These are phyloP conservation scores for Camellia granthamiana DNA, from an alignment of 148 eudicot genomes.

Conservation along the genomic window DNA sequence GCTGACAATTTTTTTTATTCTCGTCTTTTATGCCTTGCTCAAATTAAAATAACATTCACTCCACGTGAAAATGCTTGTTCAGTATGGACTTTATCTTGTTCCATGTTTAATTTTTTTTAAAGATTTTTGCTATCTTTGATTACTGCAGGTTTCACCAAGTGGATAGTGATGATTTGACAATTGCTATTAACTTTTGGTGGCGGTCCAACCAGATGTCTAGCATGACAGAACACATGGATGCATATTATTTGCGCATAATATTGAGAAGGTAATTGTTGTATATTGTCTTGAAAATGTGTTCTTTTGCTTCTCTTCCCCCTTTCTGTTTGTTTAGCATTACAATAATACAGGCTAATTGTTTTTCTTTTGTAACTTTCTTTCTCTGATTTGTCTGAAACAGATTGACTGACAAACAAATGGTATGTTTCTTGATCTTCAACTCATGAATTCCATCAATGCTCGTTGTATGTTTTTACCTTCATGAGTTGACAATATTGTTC, in stretches of 20 bases:
- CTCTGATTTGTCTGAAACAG: conserved; percentile 34
- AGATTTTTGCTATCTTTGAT: conserved; percentile 13
- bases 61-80: conserved; percentile 1
- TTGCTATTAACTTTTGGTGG: conserved; percentile 98
- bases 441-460: background rate
- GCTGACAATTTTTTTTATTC: background rate
- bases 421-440: conserved; percentile 32
- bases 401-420: conserved; percentile 89
- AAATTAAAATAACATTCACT: background rate
- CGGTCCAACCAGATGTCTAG: conserved; percentile 55
- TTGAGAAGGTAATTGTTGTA: conserved; percentile 60
- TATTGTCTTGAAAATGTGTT: conserved; percentile 3
- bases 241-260: conserved; percentile 77
- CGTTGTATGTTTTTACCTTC: background rate
- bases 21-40: background rate
- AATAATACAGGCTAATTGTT: conserved; percentile 17
- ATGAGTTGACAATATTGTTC: background rate
- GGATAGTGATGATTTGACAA: conserved; percentile 81
- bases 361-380: conserved; percentile 19
- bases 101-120: background rate
- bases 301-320: background rate
- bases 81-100: background rate
- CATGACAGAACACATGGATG: conserved; percentile 92
- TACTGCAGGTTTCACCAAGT: conserved; percentile 86
- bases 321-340: conserved; percentile 1